A percentile compares a stretch with the other conserved stretches of the same genome.
Conservation (phyloP, 2,329 filamentous ascomycete genomes). For the Diaporthe helianthi region DNA sequence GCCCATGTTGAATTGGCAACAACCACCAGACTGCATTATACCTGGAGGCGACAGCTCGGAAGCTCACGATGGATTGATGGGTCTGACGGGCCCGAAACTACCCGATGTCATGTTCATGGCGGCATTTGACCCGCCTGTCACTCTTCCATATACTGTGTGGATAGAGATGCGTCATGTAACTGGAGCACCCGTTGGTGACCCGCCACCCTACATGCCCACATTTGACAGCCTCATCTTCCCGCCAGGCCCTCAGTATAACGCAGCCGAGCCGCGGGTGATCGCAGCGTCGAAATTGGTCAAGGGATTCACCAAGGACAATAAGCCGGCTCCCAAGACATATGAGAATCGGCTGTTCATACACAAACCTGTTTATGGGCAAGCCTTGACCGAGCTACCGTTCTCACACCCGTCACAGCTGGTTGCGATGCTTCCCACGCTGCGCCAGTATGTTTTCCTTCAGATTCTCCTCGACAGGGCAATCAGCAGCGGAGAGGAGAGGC, state of each 20-base stretch:
- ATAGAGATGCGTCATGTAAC: constrained; percentile 67
- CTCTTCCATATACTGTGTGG: constrained; percentile 71
- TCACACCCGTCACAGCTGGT: constrained; percentile 80
- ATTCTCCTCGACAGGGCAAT: constrained; percentile 70
- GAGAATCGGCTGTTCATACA: constrained; percentile 72
- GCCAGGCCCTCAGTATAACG: constrained; percentile 57
- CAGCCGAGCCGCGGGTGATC: constrained; percentile 65
- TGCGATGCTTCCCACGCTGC: constrained; percentile 73
- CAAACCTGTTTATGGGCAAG: constrained; percentile 74
- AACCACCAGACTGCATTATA: constrained; percentile 71
- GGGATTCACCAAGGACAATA: constrained; percentile 46
- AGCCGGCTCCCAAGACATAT: constrained; percentile 49
- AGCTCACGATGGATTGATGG: constrained; percentile 58
- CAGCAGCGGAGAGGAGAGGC: constrained; percentile 44
- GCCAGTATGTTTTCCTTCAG: constrained; percentile 77
- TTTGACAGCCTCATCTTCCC: constrained; percentile 68
- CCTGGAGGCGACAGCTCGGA: constrained; percentile 49
- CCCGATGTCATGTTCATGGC: constrained; percentile 79
- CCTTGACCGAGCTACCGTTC: constrained; percentile 74
- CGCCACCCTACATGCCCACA: constrained; percentile 53
- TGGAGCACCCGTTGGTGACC: constrained; percentile 50
- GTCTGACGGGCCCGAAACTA: constrained; percentile 56
- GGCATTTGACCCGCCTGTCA: constrained; percentile 75
- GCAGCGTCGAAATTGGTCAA: constrained; percentile 55
- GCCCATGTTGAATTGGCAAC: constrained; percentile 71